Evolutionary conservation across 129 eudicot genomes (phyloP).

Genomic region (Kitagawia praeruptora): DNA sequence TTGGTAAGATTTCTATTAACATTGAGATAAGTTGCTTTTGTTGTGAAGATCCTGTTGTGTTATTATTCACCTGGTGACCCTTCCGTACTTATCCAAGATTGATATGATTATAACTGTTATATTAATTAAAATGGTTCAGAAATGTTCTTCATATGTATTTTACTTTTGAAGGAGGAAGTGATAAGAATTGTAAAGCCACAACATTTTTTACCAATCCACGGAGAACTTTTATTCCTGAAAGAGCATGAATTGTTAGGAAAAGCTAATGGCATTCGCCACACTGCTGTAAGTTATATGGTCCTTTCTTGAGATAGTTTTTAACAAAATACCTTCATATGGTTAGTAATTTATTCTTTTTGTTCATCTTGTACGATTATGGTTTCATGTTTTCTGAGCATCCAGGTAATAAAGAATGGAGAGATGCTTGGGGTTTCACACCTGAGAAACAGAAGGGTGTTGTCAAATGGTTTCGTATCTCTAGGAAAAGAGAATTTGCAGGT

Average conservation of each 20-base stretch:
- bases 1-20: constrained; percentile 39
- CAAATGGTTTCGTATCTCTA: constrained; percentile 72
- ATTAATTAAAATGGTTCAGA: neutral
- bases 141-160: constrained; percentile 8
- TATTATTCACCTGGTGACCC: constrained; percentile 1
- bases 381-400: constrained; percentile 4
- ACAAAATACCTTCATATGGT: neutral
- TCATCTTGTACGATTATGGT: neutral
- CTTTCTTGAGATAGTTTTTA: neutral
- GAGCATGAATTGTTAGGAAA: constrained; percentile 93
- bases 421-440: constrained; percentile 98
- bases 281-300: constrained; percentile 56
- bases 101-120: neutral
- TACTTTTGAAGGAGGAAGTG: constrained; percentile 73
- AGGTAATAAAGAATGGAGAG: constrained; percentile 99
- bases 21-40: neutral
- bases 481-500: constrained; percentile 97
- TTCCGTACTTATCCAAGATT: neutral
- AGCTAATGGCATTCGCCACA: constrained; percentile 86
- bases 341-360: neutral
- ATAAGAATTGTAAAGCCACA: constrained; percentile 94
- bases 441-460: constrained; percentile 83
- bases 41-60: neutral
- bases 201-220: constrained; percentile 93
- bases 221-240: constrained; percentile 90